Conservation (phyloP, 2,329 filamentous ascomycete species). For the Colletotrichum melonis region DNA sequence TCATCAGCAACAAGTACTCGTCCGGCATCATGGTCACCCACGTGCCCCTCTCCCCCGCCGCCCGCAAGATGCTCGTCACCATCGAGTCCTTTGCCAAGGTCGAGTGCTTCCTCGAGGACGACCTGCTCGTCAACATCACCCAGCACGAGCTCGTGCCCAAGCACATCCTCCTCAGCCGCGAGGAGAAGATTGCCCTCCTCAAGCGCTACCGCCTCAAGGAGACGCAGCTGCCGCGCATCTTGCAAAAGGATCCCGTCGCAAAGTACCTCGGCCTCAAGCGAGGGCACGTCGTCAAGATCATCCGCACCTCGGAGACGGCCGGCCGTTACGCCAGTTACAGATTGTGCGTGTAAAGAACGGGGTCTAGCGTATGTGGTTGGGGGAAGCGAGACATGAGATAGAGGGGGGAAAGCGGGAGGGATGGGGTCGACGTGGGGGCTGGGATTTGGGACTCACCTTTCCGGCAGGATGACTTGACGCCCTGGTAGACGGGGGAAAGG, state of each 20-base stretch:
- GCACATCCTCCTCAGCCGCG: conserved; percentile 88
- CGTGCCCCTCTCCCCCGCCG: conserved; percentile 84
- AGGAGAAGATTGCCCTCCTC: conserved; percentile 88
- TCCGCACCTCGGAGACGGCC: conserved; percentile 93
- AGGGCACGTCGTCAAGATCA: conserved; percentile 98
- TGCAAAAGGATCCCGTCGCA: conserved; percentile 91
- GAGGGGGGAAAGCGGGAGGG: neutral
- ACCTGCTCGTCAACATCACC: conserved; percentile 97
- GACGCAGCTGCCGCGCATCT: conserved; percentile 93
- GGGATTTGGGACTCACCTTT: neutral
- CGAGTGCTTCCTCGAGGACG: conserved; percentile 96
- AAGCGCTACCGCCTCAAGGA: conserved; percentile 96
- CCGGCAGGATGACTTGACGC: conserved; percentile 6
- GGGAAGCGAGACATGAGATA: neutral
- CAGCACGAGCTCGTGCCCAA: conserved; percentile 96
- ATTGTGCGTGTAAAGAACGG: conserved; percentile 65
- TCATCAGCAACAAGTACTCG: conserved; percentile 83
- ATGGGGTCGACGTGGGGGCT: neutral
- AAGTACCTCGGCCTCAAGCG: conserved; percentile 90
- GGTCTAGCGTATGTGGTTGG: neutral
- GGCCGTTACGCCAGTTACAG: conserved; percentile 97
- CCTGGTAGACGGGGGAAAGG: conserved; percentile 3
- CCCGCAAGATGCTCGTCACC: conserved; percentile 85
- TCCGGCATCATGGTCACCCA: conserved; percentile 92
- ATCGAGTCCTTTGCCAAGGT: conserved; percentile 82